Evolutionary conservation across 305 asterid genomes (phyloP).

Genomic region (Solanum hybrid): DNA sequence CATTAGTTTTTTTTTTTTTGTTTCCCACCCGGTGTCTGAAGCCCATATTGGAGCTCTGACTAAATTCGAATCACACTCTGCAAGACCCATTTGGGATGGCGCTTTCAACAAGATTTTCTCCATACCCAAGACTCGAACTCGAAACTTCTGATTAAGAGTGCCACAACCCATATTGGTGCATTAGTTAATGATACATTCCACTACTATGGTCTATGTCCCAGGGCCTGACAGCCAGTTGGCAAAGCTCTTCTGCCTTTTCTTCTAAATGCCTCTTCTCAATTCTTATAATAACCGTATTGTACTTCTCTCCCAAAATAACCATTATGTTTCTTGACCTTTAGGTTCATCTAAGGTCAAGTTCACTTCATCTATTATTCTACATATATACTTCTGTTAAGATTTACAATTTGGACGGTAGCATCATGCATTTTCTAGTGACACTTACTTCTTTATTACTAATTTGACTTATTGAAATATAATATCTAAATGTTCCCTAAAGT

Average conservation of each 20-base stretch:
- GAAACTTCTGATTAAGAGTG: too few species aligned
- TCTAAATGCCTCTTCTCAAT: background rate
- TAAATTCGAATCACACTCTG: too few species aligned
- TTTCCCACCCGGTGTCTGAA: too few species aligned
- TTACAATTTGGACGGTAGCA: background rate
- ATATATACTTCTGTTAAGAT: background rate
- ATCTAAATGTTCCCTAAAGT: slow-evolving; percentile 3
- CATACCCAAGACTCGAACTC: too few species aligned
- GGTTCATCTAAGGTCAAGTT: slow-evolving; percentile 4
- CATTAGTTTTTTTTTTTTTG: too few species aligned
- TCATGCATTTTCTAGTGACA: background rate
- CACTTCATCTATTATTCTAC: background rate
- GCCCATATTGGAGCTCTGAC: too few species aligned
- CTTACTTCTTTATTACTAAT: background rate
- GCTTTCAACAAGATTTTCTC: too few species aligned
- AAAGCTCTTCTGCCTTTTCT: background rate
- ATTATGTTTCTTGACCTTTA: background rate
- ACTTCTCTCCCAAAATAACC: background rate
- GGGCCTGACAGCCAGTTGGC: background rate
- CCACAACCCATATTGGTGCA: background rate
- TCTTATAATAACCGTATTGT: background rate
- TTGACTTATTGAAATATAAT: background rate
- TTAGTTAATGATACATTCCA: background rate
- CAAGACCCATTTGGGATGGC: too few species aligned
- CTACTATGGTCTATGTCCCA: background rate